Conservation (phyloP, 768 basidiomycete species). For the Leccinum sublutescens region DNA sequence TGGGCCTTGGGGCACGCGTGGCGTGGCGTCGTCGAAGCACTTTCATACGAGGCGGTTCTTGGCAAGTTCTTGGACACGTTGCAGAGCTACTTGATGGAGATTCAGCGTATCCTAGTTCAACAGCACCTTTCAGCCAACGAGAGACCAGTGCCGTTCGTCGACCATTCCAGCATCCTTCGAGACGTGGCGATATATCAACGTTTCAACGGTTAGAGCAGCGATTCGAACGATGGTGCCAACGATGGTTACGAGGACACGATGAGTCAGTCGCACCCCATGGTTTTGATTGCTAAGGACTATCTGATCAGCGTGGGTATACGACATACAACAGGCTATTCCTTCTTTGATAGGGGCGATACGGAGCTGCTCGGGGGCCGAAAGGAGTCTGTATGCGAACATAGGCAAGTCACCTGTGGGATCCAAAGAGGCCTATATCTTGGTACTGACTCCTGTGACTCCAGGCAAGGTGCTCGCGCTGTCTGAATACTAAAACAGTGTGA, state of each 20-base stretch:
- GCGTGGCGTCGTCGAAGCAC: slow-evolving; percentile 92
- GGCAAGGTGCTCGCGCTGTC: slow-evolving; percentile 35
- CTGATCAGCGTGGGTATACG: slow-evolving; percentile 9
- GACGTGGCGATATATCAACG: slow-evolving; percentile 61
- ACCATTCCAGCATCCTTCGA: slow-evolving; percentile 72
- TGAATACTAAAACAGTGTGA: slow-evolving; percentile 26
- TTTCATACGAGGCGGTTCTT: slow-evolving; percentile 89
- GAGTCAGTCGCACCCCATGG: slow-evolving; percentile 47
- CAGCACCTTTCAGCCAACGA: slow-evolving; percentile 85
- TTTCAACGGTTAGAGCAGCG: slow-evolving; percentile 38
- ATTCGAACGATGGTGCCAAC: slow-evolving; percentile 35
- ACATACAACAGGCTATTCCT: slow-evolving; percentile 69
- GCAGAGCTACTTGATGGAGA: slow-evolving; percentile 74
- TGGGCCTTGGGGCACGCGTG: slow-evolving; percentile 21
- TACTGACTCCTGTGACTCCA: slow-evolving; percentile 11
- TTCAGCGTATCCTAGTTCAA: slow-evolving; percentile 77
- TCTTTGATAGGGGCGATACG: slow-evolving; percentile 79
- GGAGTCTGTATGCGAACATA: slow-evolving; percentile 57
- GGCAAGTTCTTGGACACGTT: slow-evolving; percentile 55
- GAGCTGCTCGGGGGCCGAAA: slow-evolving; percentile 64
- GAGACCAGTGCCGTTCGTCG: slow-evolving; percentile 74
- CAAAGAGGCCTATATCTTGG: not conserved
- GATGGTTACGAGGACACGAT: slow-evolving; percentile 54
- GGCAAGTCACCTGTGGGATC: slow-evolving; percentile 41
- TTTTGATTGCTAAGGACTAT: slow-evolving; percentile 2